These are phyloP conservation scores for Yueomyces sinensis DNA, from an alignment of 805 yeast genomes.

Conservation along the genomic window DNA sequence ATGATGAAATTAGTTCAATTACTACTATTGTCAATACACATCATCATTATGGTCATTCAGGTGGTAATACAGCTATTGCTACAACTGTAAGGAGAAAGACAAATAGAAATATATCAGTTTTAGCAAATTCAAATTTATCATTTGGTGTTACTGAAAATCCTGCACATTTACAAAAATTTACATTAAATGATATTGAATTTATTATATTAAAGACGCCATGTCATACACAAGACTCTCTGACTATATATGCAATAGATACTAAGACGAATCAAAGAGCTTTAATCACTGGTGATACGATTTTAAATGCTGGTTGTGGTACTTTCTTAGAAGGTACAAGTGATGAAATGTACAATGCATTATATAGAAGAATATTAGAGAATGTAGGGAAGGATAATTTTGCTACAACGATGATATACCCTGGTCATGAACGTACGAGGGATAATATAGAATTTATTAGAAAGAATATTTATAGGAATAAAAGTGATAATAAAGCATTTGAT, in stretches of 20 bases:
- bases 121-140: conserved; percentile 51
- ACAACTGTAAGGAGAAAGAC: conserved; percentile 16
- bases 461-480: conserved; percentile 34
- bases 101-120: conserved; percentile 38
- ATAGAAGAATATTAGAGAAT: conserved; percentile 49
- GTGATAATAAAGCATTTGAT: conserved; percentile 33
- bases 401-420: conserved; percentile 66
- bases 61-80: conserved; percentile 45
- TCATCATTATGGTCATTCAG: conserved; percentile 91
- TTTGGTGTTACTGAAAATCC: conserved; percentile 61
- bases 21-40: conserved; percentile 85
- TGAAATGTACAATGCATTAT: conserved; percentile 68
- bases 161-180: conserved; percentile 45
- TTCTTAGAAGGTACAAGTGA: conserved; percentile 83
- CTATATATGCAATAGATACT: conserved; percentile 60
- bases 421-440: conserved; percentile 85
- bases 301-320: conserved; percentile 89
- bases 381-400: conserved; percentile 26
- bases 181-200: conserved; percentile 37
- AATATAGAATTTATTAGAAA: conserved; percentile 69
- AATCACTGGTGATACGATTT: conserved; percentile 91
- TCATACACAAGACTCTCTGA: conserved; percentile 92
- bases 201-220: conserved; percentile 91
- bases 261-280: conserved; percentile 55
- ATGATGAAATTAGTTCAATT: conserved; percentile 33